A percentile compares a stretch with the other conserved stretches of the same genome.
phyloP scores from a whole-genome alignment of 768 basidiomycete genomes.

The Plicaturopsis crispa region DNA sequence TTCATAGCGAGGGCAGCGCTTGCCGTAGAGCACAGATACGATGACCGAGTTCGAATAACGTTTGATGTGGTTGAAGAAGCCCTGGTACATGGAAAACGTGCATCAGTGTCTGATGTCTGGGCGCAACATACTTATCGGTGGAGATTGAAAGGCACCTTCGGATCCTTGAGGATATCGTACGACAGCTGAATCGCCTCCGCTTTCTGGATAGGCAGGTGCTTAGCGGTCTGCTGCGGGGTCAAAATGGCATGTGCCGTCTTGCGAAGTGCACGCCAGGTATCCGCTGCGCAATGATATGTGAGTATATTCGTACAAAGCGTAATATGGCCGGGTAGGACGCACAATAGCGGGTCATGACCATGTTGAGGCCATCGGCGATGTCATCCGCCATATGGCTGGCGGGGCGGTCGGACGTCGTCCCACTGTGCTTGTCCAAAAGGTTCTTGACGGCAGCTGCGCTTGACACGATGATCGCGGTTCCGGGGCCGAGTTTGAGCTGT shows the following conservation, averaged over 20 bases:
- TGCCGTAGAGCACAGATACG: slow-evolving; percentile 22
- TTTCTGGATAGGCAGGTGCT: slow-evolving; percentile 17
- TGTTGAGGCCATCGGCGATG: no score
- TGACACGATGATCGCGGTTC: slow-evolving; percentile 16
- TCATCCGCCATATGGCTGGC: slow-evolving; percentile 13
- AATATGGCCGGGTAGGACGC: no score
- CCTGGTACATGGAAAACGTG: slow-evolving; percentile 11
- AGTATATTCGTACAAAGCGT: no score
- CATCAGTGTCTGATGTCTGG: background rate
- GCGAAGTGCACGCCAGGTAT: background rate
- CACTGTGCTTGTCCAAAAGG: slow-evolving; percentile 19
- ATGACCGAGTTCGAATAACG: slow-evolving; percentile 24
- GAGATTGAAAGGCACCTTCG: slow-evolving; percentile 12
- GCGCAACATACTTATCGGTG: background rate
- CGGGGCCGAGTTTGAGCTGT: slow-evolving; percentile 16
- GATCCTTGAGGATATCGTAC: slow-evolving; percentile 18
- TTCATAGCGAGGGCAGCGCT: slow-evolving; percentile 19
- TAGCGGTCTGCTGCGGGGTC: background rate
- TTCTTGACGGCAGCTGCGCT: slow-evolving; percentile 15
- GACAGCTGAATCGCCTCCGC: slow-evolving; percentile 22
- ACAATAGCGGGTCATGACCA: no score
- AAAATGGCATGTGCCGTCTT: background rate
- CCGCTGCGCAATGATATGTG: no score
- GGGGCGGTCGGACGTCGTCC: slow-evolving; percentile 16
- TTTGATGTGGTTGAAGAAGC: slow-evolving; percentile 20